Evolutionary conservation across 495 filamentous ascomycete species (phyloP).

Genomic region (Xylaria venustula): DNA sequence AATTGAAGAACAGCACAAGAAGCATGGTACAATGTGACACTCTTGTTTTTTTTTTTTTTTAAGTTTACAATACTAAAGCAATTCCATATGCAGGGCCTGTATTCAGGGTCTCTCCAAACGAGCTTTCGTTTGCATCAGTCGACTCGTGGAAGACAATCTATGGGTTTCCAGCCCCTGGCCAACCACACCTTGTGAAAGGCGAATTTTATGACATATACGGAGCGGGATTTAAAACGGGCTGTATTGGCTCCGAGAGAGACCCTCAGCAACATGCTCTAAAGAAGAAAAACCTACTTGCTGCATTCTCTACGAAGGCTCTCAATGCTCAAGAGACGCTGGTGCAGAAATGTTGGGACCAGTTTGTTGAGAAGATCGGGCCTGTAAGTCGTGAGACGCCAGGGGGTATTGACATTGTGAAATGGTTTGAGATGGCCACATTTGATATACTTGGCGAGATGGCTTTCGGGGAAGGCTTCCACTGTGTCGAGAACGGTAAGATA

Average conservation of each 20-base stretch:
- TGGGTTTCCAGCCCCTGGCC: slow-evolving; percentile 24
- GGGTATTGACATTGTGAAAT: slow-evolving; percentile 17
- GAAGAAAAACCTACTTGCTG: neutral
- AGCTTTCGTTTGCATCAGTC: slow-evolving; percentile 39
- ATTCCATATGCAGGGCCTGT: slow-evolving; percentile 26
- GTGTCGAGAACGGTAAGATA: slow-evolving; percentile 14
- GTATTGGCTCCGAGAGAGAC: slow-evolving; percentile 27
- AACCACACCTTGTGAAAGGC: slow-evolving; percentile 29
- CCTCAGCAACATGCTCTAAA: slow-evolving; percentile 7
- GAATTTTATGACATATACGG: slow-evolving; percentile 26
- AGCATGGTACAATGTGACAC: neutral
- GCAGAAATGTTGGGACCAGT: neutral
- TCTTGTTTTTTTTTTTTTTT: neutral
- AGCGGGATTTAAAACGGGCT: slow-evolving; percentile 26
- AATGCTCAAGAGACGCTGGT: neutral
- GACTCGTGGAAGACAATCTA: slow-evolving; percentile 45
- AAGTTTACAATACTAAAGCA: neutral
- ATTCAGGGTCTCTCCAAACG: slow-evolving; percentile 45
- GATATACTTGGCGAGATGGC: slow-evolving; percentile 37
- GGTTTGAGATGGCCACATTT: slow-evolving; percentile 27
- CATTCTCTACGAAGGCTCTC: neutral
- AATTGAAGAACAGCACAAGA: neutral
- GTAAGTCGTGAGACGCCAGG: neutral
- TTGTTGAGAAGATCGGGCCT: neutral
- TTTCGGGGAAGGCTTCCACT: slow-evolving; percentile 30